A percentile compares a stretch with the other conserved stretches of the same genome.
Conservation (phyloP, 805 yeast species). For the Starmerella vaccinii region DNA sequence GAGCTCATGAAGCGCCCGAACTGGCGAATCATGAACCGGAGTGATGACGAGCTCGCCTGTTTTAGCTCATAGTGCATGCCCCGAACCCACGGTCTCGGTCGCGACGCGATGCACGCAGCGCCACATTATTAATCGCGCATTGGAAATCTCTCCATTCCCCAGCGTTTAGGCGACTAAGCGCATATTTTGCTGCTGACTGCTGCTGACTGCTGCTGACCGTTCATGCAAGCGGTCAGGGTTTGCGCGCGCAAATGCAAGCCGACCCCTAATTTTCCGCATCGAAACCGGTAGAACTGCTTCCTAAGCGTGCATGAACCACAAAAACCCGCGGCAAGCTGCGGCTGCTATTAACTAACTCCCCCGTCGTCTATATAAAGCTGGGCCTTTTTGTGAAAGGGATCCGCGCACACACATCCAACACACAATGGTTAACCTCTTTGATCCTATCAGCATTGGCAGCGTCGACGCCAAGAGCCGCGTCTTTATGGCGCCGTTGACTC, state of each 20-base stretch:
- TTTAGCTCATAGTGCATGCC: too few relatives aligned
- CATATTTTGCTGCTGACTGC: neutral
- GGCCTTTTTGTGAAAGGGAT: too few relatives aligned
- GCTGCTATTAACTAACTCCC: neutral
- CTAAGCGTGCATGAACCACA: neutral
- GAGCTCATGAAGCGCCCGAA: too few relatives aligned
- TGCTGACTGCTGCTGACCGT: too few relatives aligned
- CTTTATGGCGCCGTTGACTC: constrained; percentile 43
- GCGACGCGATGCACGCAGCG: neutral
- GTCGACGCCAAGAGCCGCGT: constrained; percentile 33
- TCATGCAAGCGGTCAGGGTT: neutral
- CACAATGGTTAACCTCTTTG: constrained; percentile 23
- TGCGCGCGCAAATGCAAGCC: neutral
- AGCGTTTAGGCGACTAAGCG: too few relatives aligned
- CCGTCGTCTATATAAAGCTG: too few relatives aligned
- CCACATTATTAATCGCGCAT: neutral
- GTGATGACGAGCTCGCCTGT: too few relatives aligned
- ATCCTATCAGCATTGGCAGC: constrained; percentile 32
- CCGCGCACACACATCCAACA: neutral
- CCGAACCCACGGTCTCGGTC: too few relatives aligned
- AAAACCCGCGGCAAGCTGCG: neutral
- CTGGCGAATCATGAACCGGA: too few relatives aligned
- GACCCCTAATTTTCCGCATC: neutral
- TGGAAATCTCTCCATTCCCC: too few relatives aligned
- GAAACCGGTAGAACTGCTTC: neutral